Base-by-base conservation (phyloP, 2,329 filamentous ascomycete species). In the Lanzia echinophila region DNA sequence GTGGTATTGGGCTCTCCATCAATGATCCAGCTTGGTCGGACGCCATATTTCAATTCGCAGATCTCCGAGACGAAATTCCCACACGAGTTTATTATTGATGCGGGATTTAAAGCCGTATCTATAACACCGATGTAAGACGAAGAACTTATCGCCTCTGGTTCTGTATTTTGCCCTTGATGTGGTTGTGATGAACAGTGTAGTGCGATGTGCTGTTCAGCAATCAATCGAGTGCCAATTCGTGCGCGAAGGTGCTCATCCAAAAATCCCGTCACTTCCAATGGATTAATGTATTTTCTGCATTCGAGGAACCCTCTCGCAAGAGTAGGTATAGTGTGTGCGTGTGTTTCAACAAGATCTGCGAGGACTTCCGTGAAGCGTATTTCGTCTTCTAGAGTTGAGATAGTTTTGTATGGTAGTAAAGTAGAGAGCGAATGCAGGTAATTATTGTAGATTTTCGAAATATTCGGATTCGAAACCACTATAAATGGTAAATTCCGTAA, bases 171-270 rank as follows among this genome's bases (percentile, higher is more conserved):
- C 10, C n/a, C 79, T 54, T 81, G 79, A 65, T 92, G 85, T 13
- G 89, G 87, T 58, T 88, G 85, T 5, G 80, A 84, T 19, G 81
- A 83, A 61, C 83, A 79, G 68, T 97, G 94, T 44, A 97, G 76
- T 13, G 92, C 92, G 60, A 99, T 88, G 71, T 99, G 94, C 72
- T 99, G 94, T 73, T 99, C 94, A 4, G 91, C 94, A 52, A 99
- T 90, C 60, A 99, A 76, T 55, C 94, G 80, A 2, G 94, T 99
- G 60, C 94, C 94, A 62, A 99, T 99, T 54, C 94, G 81, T 4
- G 94, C 91, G 46, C 92, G 87, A 44, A 99, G 78, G 72, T 99
- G 94, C 67, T 94, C 88, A 69, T 99, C 92, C 33, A 99, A 78
- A 66, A 97, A 99, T 17, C 79, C 78, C 0, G 91, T 96, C n/a